Percentiles rank a stretch among this genome's conserved stretches.
phyloP scores from a whole-genome alignment of 495 filamentous ascomycete species.

The Trichoderma asperelloides region DNA sequence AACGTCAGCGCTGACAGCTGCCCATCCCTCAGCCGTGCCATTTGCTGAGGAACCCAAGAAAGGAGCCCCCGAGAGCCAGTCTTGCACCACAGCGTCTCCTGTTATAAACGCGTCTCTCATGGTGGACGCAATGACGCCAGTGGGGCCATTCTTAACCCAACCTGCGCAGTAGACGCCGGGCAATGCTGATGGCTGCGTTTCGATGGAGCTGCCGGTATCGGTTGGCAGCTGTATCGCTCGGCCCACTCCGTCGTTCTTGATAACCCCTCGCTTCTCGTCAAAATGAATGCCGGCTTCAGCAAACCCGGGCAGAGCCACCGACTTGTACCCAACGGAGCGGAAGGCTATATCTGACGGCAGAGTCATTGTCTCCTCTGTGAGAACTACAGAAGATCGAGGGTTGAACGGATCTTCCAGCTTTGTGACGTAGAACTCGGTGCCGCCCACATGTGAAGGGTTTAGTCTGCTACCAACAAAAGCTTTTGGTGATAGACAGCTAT shows the following conservation, averaged over 20 bases:
- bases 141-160: constrained; percentile 94
- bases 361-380: constrained; percentile 31
- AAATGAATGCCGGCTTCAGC: constrained; percentile 72
- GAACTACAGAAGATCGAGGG: constrained; percentile 41
- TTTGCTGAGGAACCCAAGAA: constrained; percentile 42
- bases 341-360: constrained; percentile 64
- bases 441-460: constrained; percentile 39
- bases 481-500: constrained; percentile 70
- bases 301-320: constrained; percentile 66
- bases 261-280: constrained; percentile 59
- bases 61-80: constrained; percentile 46
- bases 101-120: constrained; percentile 93
- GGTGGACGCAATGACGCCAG: constrained; percentile 90
- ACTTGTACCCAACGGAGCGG: constrained; percentile 87
- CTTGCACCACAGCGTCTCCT: constrained; percentile 66
- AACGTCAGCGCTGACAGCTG: constrained; percentile 48
- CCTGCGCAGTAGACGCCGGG: constrained; percentile 89
- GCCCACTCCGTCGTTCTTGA: constrained; percentile 77
- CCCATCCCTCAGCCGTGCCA: constrained; percentile 53
- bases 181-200: constrained; percentile 6
- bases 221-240: constrained; percentile 41
- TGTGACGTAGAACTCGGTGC: constrained; percentile 61
- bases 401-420: constrained; percentile 37
- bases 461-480: constrained; percentile 48
- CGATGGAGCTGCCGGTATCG: constrained; percentile 14